phyloP scores from a whole-genome alignment of 2,329 filamentous ascomycete genomes.

The Aspergillus sp. region DNA sequence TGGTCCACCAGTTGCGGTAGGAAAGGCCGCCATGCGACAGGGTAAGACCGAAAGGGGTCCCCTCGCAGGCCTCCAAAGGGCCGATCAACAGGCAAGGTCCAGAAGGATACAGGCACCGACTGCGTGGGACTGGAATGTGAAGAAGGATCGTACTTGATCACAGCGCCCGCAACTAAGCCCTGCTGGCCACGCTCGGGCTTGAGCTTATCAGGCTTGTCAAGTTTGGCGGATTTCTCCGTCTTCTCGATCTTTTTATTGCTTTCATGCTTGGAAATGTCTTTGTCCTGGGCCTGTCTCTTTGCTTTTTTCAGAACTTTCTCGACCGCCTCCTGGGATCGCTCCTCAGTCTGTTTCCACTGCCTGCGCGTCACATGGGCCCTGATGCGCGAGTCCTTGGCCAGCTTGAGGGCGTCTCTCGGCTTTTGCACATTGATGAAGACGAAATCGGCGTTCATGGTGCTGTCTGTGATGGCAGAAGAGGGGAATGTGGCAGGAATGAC shows the following conservation, averaged over 20 bases:
- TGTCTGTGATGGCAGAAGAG: background rate
- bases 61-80: constrained; percentile 26
- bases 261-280: too few species aligned
- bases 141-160: background rate
- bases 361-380: constrained; percentile 27
- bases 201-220: background rate
- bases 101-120: background rate
- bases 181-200: background rate
- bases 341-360: constrained; percentile 22
- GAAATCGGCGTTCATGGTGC: constrained; percentile 10
- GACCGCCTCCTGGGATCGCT: background rate
- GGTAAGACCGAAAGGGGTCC: constrained; percentile 37
- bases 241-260: too few species aligned
- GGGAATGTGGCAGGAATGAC: background rate
- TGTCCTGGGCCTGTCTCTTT: background rate
- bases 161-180: background rate
- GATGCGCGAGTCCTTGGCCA: constrained; percentile 24
- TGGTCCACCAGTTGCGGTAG: constrained; percentile 33
- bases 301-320: constrained; percentile 4
- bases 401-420: constrained; percentile 26
- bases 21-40: constrained; percentile 36
- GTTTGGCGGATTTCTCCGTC: too few species aligned
- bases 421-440: constrained; percentile 28
- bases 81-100: constrained; percentile 10
- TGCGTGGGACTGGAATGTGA: background rate